These are phyloP conservation scores for Stagonosporopsis tanaceti DNA, from an alignment of 2,329 filamentous ascomycete species.

Conservation along the genomic window DNA sequence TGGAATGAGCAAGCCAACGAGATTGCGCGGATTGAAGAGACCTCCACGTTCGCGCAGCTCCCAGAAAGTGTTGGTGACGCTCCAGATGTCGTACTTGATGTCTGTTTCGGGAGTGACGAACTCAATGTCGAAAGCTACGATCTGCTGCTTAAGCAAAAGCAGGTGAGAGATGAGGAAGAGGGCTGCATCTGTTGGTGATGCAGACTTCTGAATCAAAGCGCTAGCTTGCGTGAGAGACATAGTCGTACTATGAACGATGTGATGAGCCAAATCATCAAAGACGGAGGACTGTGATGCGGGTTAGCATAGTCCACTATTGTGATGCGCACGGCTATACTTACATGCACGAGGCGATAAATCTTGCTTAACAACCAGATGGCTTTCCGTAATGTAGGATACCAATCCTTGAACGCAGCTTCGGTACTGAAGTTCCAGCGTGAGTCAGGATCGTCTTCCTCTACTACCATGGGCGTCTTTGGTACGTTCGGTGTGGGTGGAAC, in stretches of 20 bases:
- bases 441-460: conserved; percentile 61
- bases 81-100: conserved; percentile 71
- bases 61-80: conserved; percentile 71
- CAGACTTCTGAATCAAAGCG: conserved; percentile 70
- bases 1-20: conserved; percentile 68
- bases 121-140: conserved; percentile 94
- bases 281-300: conserved; percentile 63
- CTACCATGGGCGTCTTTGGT: conserved; percentile 59
- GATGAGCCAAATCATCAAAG: conserved; percentile 76
- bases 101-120: conserved; percentile 68
- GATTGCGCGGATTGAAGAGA: conserved; percentile 70
- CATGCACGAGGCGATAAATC: conserved; percentile 74
- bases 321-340: conserved; percentile 42
- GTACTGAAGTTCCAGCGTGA: conserved; percentile 63
- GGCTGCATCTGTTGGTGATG: conserved; percentile 76
- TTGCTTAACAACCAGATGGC: conserved; percentile 73
- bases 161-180: conserved; percentile 96
- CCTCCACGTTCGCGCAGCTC: conserved; percentile 70
- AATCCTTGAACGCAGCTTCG: conserved; percentile 65
- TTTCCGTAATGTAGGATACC: conserved; percentile 73
- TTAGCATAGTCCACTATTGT: neutral
- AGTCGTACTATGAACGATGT: conserved; percentile 90
- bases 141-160: conserved; percentile 92
- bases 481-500: conserved; percentile 46
- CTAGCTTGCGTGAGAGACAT: conserved; percentile 81